Evolutionary conservation across 495 filamentous ascomycete genomes (phyloP), one percentile per base, ranked within the genome.

Genomic region (Tuber aestivum): DNA sequence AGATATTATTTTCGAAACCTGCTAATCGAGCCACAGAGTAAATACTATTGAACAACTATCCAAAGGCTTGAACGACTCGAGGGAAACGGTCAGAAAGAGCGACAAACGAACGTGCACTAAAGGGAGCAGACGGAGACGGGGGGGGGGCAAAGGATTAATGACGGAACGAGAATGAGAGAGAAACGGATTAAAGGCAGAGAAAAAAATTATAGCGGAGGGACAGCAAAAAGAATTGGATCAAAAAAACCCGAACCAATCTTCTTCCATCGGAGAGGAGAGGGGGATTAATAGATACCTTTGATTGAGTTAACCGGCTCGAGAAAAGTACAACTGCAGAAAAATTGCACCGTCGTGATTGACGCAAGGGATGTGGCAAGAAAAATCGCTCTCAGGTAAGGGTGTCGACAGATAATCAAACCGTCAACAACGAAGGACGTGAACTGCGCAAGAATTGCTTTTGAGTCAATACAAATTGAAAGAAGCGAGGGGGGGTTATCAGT

Each of bases 391-490:
- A 79, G 56, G 80, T 45, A 82, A 82, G 80, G 80, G 80, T 82
- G 76, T 82, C 77, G 82, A 82, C 80, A 82, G 74, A 81, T 74
- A 82, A 79, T 76, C 81, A 82, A 75, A 82, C 81, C 80, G 76
- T 75, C 18, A 70, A 74, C 32, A 82, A 82, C 71, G 80, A 76
- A 70, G 74, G 74, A 80, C 72, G 50, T 75, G 44, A 61, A 75
- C 68, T 79, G 76, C 73, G 70, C 70, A 78, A 81, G 61, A 69
- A 80, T 77, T 74, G 71, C 45, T 71, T 65, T 50, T 69, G 38
- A 68, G 72, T 37, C 32, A 79, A 79, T 72, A 71, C 23, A 75
- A 79, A 77, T 71, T 48, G 70, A 75, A 71, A 75, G 80, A 77
- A 75, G 80, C 76, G 76, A 82, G 72, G 80, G 61, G 56, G 40